Conservation (phyloP, 2,329 filamentous ascomycete species). For the Ramichloridium luteum region DNA sequence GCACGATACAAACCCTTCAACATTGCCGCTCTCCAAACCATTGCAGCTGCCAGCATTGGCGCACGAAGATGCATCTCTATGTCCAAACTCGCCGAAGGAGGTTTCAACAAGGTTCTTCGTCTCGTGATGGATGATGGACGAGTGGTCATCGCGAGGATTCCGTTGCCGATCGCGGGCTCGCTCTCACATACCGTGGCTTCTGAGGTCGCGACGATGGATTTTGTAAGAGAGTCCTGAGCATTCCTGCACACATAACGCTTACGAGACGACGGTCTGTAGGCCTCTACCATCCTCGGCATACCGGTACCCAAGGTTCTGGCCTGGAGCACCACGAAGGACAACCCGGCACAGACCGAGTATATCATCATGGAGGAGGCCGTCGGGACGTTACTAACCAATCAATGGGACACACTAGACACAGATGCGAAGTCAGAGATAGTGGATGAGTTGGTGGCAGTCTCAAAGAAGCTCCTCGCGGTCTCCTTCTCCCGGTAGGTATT, state of each 20-base stretch:
- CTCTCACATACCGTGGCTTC: constrained; percentile 2
- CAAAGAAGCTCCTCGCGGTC: constrained; percentile 27
- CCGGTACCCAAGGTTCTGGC: constrained; percentile 18
- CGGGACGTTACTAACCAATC: constrained; percentile 20
- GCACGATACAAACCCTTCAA: constrained; percentile 26
- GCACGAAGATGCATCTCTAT: constrained; percentile 26
- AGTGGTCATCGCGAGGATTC: constrained; percentile 8
- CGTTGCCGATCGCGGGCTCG: constrained; percentile 19
- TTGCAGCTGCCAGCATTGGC: constrained; percentile 22
- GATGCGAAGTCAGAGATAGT: constrained; percentile 21
- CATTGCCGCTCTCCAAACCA: constrained; percentile 22
- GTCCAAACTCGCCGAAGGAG: constrained; percentile 20
- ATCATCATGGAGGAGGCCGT: constrained; percentile 23
- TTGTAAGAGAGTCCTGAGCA: constrained; percentile 2
- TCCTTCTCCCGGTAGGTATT: constrained; percentile 24
- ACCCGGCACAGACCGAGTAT: constrained; percentile 18
- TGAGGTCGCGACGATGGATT: constrained; percentile 7
- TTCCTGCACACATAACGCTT: background rate
- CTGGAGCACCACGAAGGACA: constrained; percentile 13
- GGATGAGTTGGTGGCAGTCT: constrained; percentile 25
- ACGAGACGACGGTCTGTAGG: background rate
- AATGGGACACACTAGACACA: constrained; percentile 22
- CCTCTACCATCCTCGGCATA: constrained; percentile 7
- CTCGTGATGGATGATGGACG: constrained; percentile 17
- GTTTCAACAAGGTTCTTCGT: constrained; percentile 18